phyloP scores from a whole-genome alignment of 73 alveolate genomes.

The Paramecium pentaurelia region DNA sequence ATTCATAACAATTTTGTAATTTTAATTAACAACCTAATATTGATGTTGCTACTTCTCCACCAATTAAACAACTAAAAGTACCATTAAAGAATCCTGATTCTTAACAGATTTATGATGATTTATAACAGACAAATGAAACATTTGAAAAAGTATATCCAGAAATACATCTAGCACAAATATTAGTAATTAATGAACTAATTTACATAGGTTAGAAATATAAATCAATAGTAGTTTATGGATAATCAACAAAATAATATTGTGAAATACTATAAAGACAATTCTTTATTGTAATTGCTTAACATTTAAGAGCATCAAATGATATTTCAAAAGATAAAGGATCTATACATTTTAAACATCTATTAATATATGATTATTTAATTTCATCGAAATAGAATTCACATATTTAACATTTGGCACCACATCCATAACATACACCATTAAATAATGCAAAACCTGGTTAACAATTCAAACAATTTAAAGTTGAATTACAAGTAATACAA shows the following conservation, averaged over 20 bases:
- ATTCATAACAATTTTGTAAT: background rate
- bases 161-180: background rate
- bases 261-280: background rate
- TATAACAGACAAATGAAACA: background rate
- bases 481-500: background rate
- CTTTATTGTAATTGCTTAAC: background rate
- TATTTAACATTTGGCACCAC: background rate
- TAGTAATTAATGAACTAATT: background rate
- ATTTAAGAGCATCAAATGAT: slow-evolving; percentile 2
- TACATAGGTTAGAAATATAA: background rate
- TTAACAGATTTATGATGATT: background rate
- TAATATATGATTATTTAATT: background rate
- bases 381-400: background rate
- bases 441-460: background rate
- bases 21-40: background rate
- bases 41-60: background rate
- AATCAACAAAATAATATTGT: background rate
- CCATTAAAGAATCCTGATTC: background rate
- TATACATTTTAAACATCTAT: slow-evolving; percentile 7
- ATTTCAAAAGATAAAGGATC: background rate
- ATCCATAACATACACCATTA: background rate
- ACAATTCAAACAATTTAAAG: background rate
- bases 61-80: background rate
- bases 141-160: background rate
- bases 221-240: background rate